phyloP scores from a whole-genome alignment of 208 protist genomes.

The Plasmodiophora brassicae region DNA sequence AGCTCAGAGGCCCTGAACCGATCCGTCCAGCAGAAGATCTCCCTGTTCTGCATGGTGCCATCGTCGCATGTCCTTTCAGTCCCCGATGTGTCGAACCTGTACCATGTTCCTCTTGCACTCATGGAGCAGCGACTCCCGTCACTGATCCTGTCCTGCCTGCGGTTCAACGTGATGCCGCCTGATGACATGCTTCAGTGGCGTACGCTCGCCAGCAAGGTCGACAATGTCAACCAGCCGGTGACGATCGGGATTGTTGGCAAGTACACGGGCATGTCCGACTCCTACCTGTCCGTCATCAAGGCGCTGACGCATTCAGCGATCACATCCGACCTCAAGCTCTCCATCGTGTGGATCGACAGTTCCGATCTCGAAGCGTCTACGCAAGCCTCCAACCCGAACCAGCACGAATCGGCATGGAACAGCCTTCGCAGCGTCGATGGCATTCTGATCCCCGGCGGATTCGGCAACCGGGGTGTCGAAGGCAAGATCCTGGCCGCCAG shows the following conservation, averaged over 20 bases:
- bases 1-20: constrained; percentile 72
- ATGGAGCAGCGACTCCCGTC: constrained; percentile 33
- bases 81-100: constrained; percentile 90
- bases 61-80: constrained; percentile 82
- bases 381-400: constrained; percentile 4
- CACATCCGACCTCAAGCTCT: constrained; percentile 76
- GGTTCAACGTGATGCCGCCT: constrained; percentile 42
- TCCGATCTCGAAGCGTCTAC: constrained; percentile 59
- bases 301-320: constrained; percentile 71
- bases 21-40: constrained; percentile 73
- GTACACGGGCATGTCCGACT: constrained; percentile 68
- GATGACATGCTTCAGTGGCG: constrained; percentile 32
- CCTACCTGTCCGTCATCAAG: constrained; percentile 95
- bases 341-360: constrained; percentile 82
- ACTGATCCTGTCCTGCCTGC: constrained; percentile 33
- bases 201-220: constrained; percentile 48
- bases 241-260: constrained; percentile 96
- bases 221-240: constrained; percentile 65
- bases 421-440: constrained; percentile 71
- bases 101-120: constrained; percentile 70
- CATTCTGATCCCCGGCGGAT: constrained; percentile 96
- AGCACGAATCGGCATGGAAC: constrained; percentile 57
- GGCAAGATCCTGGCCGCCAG: constrained; percentile 88
- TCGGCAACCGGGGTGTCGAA: constrained; percentile 91
- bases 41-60: constrained; percentile 92